Evolutionary conservation across 2,329 filamentous ascomycete species (phyloP), one percentile per base, ranked within the genome.

Genomic region (Calonectria hawksworthii): DNA sequence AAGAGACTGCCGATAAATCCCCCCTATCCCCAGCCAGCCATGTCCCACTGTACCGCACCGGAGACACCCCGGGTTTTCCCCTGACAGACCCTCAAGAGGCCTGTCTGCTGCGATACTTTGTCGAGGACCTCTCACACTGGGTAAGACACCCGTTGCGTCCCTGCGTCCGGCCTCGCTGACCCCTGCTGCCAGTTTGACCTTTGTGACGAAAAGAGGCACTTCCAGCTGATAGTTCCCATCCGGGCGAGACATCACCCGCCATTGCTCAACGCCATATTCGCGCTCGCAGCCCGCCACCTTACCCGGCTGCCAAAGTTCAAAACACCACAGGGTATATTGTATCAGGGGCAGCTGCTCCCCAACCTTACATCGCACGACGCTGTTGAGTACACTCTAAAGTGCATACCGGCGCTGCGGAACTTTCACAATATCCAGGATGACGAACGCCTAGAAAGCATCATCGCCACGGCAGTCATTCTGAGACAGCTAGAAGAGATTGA

Each of bases 401-500:
- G 85, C 59, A 86, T 86, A 38, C 85, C 85, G 7, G 85, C 85
- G 0, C 76, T 86, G 1, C 80, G 85, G 7, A 81, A 83, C 23
- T 86, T 86, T 32, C 83, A 86, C 56, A 81, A 83, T 13, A 80
- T 84, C 8, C 78, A 82, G 13, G 85, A 86, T 30, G 85, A 85
- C 23, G 85, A 86, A 23, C 84, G 84, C 21, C 79, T 85, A 1
- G 85, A 86, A 65, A 86, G 84, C 50, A 84, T 86, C 70, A 83
- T 86, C 41, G 84, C 85, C 0, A 86, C 85, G 1, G 84, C 84
- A 4, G 85, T 86, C 14, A 86, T 86, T 16, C 79, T 86, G 0
- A 82, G 85, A 3, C 85, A 86, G 73, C 78, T 86, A 9, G 85
- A 86, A 71, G 85, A 86, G 74, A 86, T 86, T 64, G 85, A 86